Base-by-base conservation (phyloP, 805 yeast species). In the Yamadazyma scolyti region DNA sequence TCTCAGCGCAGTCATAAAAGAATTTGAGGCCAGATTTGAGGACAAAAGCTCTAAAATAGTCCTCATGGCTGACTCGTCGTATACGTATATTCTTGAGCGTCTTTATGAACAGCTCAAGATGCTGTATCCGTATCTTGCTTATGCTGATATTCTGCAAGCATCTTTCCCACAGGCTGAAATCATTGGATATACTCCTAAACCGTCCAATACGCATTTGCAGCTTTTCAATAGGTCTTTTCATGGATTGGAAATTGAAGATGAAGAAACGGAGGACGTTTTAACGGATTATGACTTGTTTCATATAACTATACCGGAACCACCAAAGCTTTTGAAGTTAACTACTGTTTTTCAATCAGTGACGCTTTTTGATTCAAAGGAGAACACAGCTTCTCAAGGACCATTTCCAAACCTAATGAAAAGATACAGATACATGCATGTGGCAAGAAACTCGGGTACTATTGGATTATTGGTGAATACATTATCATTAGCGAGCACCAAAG, bases 391-490 rank as follows among this genome's bases (percentile, higher is more conserved):
- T 0, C 58, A 59, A 23, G 89, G 88, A 0, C 89, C 94, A 1
- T 76, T 69, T 46, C 88, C 94, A 1, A 80, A 87, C 8, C 61
- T 93, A 33, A 81, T 80, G 81, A 80, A 81, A 44, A 71, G 98
- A 20, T 93, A 93, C 51, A 71, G 82, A 40, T 79, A 72, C 47
- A 87, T 93, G 86, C 90, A 84, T 50, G 67, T 81, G 49, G 95
- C 97, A 0, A 71, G 96, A 46, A 73, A 90, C 1, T 94, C 97
- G 0, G 89, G 93, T 2, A 90, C 97, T 1, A 71, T 93, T 20
- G 98, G 98, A 2, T 75, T 93, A 16, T 65, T 93, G 20, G 89
- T 93, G 23, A 94, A 93, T 51, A 90, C 97, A 0, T 62, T 93
- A 18, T 90, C 97, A 0, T 58, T 93, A 22, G 61, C 78, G 22